These are phyloP conservation scores for Lyophyllum atratum DNA, from an alignment of 768 basidiomycete species.

Conservation along the genomic window DNA sequence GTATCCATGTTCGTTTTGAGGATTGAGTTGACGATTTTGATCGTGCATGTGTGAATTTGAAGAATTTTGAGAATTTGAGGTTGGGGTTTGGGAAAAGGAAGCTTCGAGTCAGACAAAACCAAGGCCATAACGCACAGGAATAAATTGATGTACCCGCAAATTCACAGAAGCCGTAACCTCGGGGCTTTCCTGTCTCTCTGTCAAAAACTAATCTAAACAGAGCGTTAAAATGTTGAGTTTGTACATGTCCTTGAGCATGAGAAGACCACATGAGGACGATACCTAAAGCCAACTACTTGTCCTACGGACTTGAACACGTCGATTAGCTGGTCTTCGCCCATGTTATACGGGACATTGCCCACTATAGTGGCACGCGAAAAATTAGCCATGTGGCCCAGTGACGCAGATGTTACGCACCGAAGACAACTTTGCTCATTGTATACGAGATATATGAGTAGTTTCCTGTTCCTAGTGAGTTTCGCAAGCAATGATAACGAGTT, in stretches of 20 bases:
- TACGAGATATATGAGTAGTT: not conserved
- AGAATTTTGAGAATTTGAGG: constrained; percentile 11
- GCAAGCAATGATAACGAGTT: not conserved
- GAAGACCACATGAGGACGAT: constrained; percentile 15
- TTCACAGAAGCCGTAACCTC: constrained; percentile 94
- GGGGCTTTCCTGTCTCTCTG: constrained; percentile 91
- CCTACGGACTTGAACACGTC: constrained; percentile 89
- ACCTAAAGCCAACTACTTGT: constrained; percentile 89
- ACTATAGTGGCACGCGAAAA: constrained; percentile 42
- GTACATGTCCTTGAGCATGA: not conserved
- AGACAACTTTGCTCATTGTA: constrained; percentile 71
- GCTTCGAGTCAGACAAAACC: constrained; percentile 38
- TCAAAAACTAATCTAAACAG: constrained; percentile 77
- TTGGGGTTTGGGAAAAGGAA: constrained; percentile 17
- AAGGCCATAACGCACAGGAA: constrained; percentile 25
- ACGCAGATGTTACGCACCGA: constrained; percentile 46
- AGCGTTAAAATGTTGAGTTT: constrained; percentile 9
- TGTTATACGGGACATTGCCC: constrained; percentile 89
- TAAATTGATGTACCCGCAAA: constrained; percentile 73
- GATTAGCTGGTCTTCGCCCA: constrained; percentile 87
- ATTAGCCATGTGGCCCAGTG: not conserved
- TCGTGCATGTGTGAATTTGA: constrained; percentile 1
- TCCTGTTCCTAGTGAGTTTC: not conserved
- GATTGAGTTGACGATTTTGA: constrained; percentile 1
- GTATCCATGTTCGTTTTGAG: not conserved